phyloP scores from a whole-genome alignment of 2,329 filamentous ascomycete genomes.

The Thelonectria blattea region DNA sequence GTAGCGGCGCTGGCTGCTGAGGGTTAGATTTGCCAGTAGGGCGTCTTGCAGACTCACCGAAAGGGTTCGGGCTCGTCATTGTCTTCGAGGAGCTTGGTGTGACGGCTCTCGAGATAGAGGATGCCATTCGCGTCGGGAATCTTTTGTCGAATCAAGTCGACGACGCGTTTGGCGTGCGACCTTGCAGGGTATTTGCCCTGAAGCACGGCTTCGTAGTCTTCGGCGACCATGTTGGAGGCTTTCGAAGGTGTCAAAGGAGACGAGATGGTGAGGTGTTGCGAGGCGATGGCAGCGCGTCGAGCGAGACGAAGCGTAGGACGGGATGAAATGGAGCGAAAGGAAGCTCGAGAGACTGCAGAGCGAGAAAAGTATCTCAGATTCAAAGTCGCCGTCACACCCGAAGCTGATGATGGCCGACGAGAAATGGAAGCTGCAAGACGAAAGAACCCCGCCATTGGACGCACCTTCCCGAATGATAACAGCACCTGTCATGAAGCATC shows the following conservation, averaged over 20 bases:
- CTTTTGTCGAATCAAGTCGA: slow-evolving; percentile 74
- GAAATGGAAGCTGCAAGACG: slow-evolving; percentile 2
- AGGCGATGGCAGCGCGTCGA: neutral
- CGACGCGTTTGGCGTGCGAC: slow-evolving; percentile 83
- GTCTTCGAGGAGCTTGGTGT: slow-evolving; percentile 83
- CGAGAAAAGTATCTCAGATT: neutral
- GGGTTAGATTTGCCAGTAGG: neutral
- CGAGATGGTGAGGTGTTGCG: slow-evolving; percentile 5
- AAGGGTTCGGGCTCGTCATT: slow-evolving; percentile 85
- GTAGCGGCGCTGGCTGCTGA: slow-evolving; percentile 77
- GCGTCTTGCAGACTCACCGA: slow-evolving; percentile 57
- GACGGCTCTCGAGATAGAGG: slow-evolving; percentile 87
- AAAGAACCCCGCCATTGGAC: slow-evolving; percentile 22
- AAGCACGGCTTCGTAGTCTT: slow-evolving; percentile 59
- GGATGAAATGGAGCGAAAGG: neutral
- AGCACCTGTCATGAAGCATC: slow-evolving; percentile 8
- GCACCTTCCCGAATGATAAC: slow-evolving; percentile 27
- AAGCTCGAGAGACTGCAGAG: neutral
- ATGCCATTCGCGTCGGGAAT: slow-evolving; percentile 69
- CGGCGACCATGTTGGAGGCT: slow-evolving; percentile 42
- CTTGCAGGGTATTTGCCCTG: slow-evolving; percentile 81
- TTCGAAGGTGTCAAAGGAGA: neutral
- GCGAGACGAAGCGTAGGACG: neutral
- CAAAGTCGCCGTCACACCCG: neutral
- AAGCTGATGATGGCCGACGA: neutral